phyloP scores from a whole-genome alignment of 129 eudicot genomes.

The Escallonia rubra region DNA sequence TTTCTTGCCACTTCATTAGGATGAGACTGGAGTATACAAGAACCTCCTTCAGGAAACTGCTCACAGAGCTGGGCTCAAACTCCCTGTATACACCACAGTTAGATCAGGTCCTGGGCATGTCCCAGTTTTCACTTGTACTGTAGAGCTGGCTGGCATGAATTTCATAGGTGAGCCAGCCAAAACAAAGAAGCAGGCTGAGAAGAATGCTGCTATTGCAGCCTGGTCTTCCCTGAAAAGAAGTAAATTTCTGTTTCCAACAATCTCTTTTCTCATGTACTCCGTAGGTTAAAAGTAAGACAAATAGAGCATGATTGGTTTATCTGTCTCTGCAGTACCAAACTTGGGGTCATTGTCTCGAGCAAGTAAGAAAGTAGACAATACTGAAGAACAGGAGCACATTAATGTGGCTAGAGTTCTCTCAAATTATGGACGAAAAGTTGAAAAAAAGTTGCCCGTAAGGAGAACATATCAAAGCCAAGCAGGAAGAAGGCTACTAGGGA shows the following conservation, averaged over 20 bases:
- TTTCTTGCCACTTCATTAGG: slow-evolving; percentile 3
- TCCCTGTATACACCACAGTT: slow-evolving; percentile 28
- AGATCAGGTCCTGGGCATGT: slow-evolving; percentile 33
- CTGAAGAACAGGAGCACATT: slow-evolving; percentile 13
- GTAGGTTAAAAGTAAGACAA: no score
- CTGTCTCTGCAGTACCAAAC: slow-evolving; percentile 29
- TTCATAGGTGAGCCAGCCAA: slow-evolving; percentile 28
- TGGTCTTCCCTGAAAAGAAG: slow-evolving; percentile 37
- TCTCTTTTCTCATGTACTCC: background rate
- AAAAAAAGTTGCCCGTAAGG: slow-evolving; percentile 1
- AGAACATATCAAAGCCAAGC: slow-evolving; percentile 20
- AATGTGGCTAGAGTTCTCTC: slow-evolving; percentile 17
- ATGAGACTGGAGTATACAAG: slow-evolving; percentile 41
- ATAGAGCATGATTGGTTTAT: background rate
- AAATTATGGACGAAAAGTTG: slow-evolving; percentile 7
- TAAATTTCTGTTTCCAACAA: background rate
- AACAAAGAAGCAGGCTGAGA: slow-evolving; percentile 42
- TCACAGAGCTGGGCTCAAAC: slow-evolving; percentile 34
- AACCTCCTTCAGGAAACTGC: slow-evolving; percentile 38
- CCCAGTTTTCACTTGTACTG: slow-evolving; percentile 31
- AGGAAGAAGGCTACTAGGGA: slow-evolving; percentile 20
- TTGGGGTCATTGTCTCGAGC: slow-evolving; percentile 6
- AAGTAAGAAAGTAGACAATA: slow-evolving; percentile 2
- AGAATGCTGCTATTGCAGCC: slow-evolving; percentile 44
- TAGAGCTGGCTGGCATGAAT: slow-evolving; percentile 29